Percentiles rank a stretch among this genome's conserved stretches.
Conservation (phyloP, 352 stramenopile genomes). For the Phytophthora chlamydospora region DNA sequence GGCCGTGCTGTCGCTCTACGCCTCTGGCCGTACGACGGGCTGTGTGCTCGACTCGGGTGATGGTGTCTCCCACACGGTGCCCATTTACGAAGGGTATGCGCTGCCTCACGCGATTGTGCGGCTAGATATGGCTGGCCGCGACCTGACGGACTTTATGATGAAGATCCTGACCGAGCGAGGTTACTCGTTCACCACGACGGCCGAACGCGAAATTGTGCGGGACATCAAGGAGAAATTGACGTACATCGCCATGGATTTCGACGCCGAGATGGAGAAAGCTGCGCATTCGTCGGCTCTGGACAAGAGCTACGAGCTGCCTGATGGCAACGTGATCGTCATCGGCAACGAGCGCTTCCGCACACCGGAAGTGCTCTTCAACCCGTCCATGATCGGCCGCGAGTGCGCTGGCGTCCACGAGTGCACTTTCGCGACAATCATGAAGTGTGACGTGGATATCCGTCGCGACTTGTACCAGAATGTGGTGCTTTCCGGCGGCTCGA, state of each 20-base stretch:
- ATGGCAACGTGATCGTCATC: constrained; percentile 98
- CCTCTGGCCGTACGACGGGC: constrained; percentile 94
- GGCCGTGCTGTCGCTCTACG: constrained; percentile 95
- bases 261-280: constrained; percentile 94
- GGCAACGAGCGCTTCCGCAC: constrained; percentile 96
- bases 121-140: constrained; percentile 94
- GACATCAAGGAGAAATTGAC: constrained; percentile 99
- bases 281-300: constrained; percentile 79
- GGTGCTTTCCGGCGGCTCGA: constrained; percentile 96
- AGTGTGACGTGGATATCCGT: constrained; percentile 92
- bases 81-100: constrained; percentile 97
- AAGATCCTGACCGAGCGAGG: constrained; percentile 96
- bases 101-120: constrained; percentile 95
- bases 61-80: constrained; percentile 93
- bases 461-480: constrained; percentile 97
- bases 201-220: constrained; percentile 94
- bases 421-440: constrained; percentile 85
- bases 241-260: constrained; percentile 95
- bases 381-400: constrained; percentile 92
- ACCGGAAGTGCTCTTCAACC: constrained; percentile 96
- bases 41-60: constrained; percentile 96
- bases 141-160: constrained; percentile 97
- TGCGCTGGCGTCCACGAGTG: constrained; percentile 83
- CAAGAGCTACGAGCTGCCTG: constrained; percentile 96
- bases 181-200: constrained; percentile 95